Conservation (phyloP, 352 stramenopile genomes). For the Phytophthora hybrid region DNA sequence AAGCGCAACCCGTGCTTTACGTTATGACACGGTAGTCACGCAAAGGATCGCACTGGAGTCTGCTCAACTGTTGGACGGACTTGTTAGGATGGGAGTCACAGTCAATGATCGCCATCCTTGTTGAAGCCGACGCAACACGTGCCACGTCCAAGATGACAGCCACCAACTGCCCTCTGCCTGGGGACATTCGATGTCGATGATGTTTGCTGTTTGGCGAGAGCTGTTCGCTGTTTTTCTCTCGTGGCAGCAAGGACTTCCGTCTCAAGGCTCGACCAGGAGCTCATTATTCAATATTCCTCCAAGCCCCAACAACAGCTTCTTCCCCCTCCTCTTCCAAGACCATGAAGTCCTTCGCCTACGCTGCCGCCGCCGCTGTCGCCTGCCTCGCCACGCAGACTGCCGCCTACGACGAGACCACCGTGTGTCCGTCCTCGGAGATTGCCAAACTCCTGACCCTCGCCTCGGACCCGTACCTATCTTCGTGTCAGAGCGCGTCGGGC, state of each 20-base stretch:
- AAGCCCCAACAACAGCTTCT: conserved; percentile 44
- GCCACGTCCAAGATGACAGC: conserved; percentile 1
- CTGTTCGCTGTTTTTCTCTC: background rate
- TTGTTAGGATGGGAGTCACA: conserved; percentile 1
- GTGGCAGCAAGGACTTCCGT: background rate
- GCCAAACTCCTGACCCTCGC: conserved; percentile 43
- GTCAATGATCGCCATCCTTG: conserved; percentile 4
- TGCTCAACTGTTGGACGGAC: background rate
- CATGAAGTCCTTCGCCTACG: conserved; percentile 53
- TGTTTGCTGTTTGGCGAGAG: conserved; percentile 23
- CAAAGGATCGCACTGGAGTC: conserved; percentile 1
- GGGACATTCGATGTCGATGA: conserved; percentile 2
- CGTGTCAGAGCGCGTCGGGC: conserved; percentile 40
- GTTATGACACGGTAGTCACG: conserved; percentile 23
- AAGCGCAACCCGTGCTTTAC: conserved; percentile 24
- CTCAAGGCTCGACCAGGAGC: conserved; percentile 1
- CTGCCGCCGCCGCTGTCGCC: conserved; percentile 27
- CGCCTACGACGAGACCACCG: conserved; percentile 39
- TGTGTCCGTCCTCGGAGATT: conserved; percentile 41
- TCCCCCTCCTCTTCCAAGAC: conserved; percentile 19
- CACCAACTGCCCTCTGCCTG: background rate
- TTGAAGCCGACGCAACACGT: conserved; percentile 21
- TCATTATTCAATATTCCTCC: conserved; percentile 53
- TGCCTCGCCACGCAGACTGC: conserved; percentile 37
- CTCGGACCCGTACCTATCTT: conserved; percentile 22